These are phyloP conservation scores for Nitzschia putrida DNA, from an alignment of 108 stramenopile genomes.

Conservation along the genomic window DNA sequence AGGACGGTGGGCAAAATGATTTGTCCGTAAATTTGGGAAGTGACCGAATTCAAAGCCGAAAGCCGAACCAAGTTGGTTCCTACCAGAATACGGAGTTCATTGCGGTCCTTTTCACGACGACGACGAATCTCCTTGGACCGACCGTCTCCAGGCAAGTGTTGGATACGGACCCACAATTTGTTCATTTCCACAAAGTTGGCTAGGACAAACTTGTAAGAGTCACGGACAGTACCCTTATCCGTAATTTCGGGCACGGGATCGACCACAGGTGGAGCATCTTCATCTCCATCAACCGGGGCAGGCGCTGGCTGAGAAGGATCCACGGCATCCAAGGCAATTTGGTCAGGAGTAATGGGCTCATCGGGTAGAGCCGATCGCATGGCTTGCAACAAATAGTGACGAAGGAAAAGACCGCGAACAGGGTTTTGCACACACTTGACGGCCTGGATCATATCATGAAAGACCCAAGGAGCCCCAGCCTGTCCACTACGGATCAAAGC, in stretches of 20 bases:
- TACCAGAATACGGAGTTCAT: slow-evolving; percentile 94
- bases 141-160: slow-evolving; percentile 84
- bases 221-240: slow-evolving; percentile 71
- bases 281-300: not conserved
- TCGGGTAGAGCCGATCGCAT: slow-evolving; percentile 93
- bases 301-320: slow-evolving; percentile 5
- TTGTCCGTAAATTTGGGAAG: slow-evolving; percentile 79
- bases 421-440: slow-evolving; percentile 99
- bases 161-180: slow-evolving; percentile 98
- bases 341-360: slow-evolving; percentile 42
- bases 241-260: slow-evolving; percentile 11
- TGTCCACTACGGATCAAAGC: slow-evolving; percentile 90
- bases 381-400: slow-evolving; percentile 92
- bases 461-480: slow-evolving; percentile 72
- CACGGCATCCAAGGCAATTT: slow-evolving; percentile 6
- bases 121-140: slow-evolving; percentile 80
- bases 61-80: slow-evolving; percentile 96
- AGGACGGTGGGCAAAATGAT: slow-evolving; percentile 82
- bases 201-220: slow-evolving; percentile 93
- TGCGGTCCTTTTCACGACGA: slow-evolving; percentile 93
- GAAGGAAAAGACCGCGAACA: slow-evolving; percentile 96
- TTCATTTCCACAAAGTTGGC: slow-evolving; percentile 96
- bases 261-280: slow-evolving; percentile 12
- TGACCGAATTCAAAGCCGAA: slow-evolving; percentile 91
- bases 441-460: slow-evolving; percentile 94